Conservation (phyloP, 1,284 basidiomycete species). For the Marasmius oreades region DNA sequence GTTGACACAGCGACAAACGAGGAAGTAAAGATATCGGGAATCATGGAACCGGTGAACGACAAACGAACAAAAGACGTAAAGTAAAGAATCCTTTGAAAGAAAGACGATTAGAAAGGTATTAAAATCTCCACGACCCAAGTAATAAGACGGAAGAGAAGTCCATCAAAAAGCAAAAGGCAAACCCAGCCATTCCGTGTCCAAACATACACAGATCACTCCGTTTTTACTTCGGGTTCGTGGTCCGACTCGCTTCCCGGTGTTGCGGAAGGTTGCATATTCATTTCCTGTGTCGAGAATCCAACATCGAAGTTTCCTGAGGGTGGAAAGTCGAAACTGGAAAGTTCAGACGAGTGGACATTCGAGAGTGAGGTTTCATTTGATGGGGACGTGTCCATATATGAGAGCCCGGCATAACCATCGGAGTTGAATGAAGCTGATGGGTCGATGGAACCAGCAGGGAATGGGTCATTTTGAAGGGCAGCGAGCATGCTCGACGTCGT, state of each 20-base stretch:
- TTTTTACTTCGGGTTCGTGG: constrained; percentile 42
- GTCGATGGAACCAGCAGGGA: constrained; percentile 60
- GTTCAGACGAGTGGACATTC: constrained; percentile 51
- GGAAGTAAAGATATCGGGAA: constrained; percentile 1
- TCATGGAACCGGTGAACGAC: neutral
- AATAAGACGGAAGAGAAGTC: constrained; percentile 1
- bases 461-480: constrained; percentile 72
- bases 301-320: constrained; percentile 65
- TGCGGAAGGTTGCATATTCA: constrained; percentile 53
- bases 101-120: constrained; percentile 4
- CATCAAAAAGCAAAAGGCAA: neutral
- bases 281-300: constrained; percentile 54
- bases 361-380: constrained; percentile 57
- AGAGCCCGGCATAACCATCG: constrained; percentile 64
- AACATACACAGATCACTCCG: constrained; percentile 23
- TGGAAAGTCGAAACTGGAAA: constrained; percentile 66
- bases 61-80: neutral
- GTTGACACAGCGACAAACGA: neutral
- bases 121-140: constrained; percentile 6
- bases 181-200: neutral
- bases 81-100: neutral
- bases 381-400: constrained; percentile 70
- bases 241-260: constrained; percentile 56
- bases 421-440: constrained; percentile 57
- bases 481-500: constrained; percentile 87